A percentile compares a stretch with the other conserved stretches of the same genome.
These are phyloP conservation scores for Calonectria ilicicola DNA, from an alignment of 2,329 filamentous ascomycete species.

Conservation along the genomic window DNA sequence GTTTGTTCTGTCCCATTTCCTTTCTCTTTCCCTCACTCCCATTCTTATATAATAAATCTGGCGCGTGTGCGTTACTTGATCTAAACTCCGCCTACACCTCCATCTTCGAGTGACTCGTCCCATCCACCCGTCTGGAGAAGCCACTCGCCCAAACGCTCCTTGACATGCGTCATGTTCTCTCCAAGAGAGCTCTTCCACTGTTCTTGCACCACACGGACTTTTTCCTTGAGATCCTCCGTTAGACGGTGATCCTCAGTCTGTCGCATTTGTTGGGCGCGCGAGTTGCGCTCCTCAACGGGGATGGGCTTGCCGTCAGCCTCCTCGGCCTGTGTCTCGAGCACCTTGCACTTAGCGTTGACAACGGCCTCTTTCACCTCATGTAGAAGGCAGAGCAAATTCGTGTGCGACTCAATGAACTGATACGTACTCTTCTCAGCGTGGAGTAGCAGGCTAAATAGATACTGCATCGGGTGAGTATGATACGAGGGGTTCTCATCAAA, in stretches of 20 bases:
- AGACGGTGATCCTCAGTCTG: conserved; percentile 76
- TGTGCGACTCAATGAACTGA: conserved; percentile 96
- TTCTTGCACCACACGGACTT: conserved; percentile 89
- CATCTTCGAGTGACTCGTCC: conserved; percentile 80
- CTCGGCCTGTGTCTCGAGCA: conserved; percentile 74
- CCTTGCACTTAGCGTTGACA: conserved; percentile 74
- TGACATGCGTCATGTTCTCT: conserved; percentile 77
- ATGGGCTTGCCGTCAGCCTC: conserved; percentile 51
- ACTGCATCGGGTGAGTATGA: conserved; percentile 84
- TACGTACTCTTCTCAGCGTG: conserved; percentile 94
- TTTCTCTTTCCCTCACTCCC: background rate
- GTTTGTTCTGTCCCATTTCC: conserved; percentile 14
- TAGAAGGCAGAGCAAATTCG: conserved; percentile 87
- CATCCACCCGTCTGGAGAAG: conserved; percentile 85
- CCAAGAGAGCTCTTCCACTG: conserved; percentile 93
- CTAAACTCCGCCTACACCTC: conserved; percentile 62
- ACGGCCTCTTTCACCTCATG: conserved; percentile 90
- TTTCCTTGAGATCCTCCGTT: conserved; percentile 92
- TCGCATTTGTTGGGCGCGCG: conserved; percentile 67
- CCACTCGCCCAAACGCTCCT: conserved; percentile 79
- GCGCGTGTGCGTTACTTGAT: conserved; percentile 2
- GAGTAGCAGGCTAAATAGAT: conserved; percentile 85
- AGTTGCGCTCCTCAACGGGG: conserved; percentile 48
- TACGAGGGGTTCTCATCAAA: conserved; percentile 89
- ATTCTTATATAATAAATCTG: background rate